A percentile compares a stretch with the other conserved stretches of the same genome.
These are phyloP conservation scores for Saccharata proteae DNA, from an alignment of 2,329 filamentous ascomycete genomes.

Conservation along the genomic window DNA sequence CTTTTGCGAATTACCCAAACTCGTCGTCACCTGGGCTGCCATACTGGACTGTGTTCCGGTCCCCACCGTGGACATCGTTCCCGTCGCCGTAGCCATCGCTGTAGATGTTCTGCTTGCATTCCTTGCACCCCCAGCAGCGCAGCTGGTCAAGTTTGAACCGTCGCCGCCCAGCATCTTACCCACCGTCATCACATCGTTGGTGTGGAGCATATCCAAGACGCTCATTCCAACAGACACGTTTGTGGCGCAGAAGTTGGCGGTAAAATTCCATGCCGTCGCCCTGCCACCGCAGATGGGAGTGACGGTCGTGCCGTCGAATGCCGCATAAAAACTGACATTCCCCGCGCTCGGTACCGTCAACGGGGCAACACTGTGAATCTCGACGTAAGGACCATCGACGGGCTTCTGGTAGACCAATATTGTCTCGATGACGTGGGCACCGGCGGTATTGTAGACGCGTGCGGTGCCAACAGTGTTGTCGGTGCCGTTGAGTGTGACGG, in stretches of 20 bases:
- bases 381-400: conserved; percentile 13
- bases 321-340: conserved; percentile 14
- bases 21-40: too few relatives aligned
- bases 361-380: conserved; percentile 12
- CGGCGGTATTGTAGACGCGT: conserved; percentile 2
- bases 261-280: conserved; percentile 15
- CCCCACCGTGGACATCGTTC: too few relatives aligned
- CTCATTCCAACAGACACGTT: conserved; percentile 10
- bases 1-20: too few relatives aligned
- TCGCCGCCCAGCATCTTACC: conserved; percentile 12
- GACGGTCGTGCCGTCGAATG: conserved; percentile 13
- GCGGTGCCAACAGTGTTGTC: conserved; percentile 4
- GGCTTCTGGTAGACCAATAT: conserved; percentile 12
- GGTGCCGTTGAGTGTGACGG: conserved; percentile 4
- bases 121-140: conserved; percentile 10
- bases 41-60: too few relatives aligned
- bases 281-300: conserved; percentile 13
- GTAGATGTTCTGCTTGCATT: background rate
- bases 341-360: conserved; percentile 7
- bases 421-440: conserved; percentile 6
- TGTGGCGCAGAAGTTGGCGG: conserved; percentile 14
- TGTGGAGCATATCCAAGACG: conserved; percentile 12
- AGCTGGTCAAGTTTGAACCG: conserved; percentile 13
- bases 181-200: conserved; percentile 13
- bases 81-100: background rate